Evolutionary conservation across 306 rosid species (phyloP).

Genomic region (Cicer chorassanicum): DNA sequence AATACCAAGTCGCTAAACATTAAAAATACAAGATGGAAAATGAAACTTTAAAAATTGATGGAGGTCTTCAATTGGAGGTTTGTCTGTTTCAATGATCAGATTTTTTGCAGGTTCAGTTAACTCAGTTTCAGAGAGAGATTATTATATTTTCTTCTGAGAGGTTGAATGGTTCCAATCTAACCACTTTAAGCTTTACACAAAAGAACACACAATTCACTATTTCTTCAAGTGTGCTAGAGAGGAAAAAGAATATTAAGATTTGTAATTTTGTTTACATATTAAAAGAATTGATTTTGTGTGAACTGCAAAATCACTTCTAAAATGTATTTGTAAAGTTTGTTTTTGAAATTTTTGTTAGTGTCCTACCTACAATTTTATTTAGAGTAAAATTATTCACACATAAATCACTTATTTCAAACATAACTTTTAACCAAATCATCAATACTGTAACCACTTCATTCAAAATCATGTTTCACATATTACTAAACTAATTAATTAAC

Average conservation of each 20-base stretch:
- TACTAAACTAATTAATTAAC: not conserved
- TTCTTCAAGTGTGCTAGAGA: slow-evolving; percentile 3
- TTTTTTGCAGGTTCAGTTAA: slow-evolving; percentile 22
- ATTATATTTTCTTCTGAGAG: not conserved
- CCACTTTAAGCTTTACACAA: too few relatives aligned
- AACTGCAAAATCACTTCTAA: too few relatives aligned
- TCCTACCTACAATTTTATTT: too few relatives aligned
- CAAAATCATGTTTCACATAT: not conserved
- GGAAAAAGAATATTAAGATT: not conserved
- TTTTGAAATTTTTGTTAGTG: too few relatives aligned
- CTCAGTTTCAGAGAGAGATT: slow-evolving; percentile 28
- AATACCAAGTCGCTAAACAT: not conserved
- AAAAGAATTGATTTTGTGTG: too few relatives aligned
- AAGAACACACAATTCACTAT: too few relatives aligned
- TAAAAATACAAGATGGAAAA: slow-evolving; percentile 23
- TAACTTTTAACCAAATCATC: not conserved
- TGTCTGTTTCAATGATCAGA: slow-evolving; percentile 59
- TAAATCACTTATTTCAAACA: not conserved
- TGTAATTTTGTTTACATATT: too few relatives aligned
- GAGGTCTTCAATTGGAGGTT: slow-evolving; percentile 78
- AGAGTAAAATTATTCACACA: too few relatives aligned
- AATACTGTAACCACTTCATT: not conserved
- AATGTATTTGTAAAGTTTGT: too few relatives aligned
- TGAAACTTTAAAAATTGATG: slow-evolving; percentile 76
- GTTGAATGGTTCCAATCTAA: not conserved